Conservation (phyloP, 345 rosid species). For the Turritis glabra region DNA sequence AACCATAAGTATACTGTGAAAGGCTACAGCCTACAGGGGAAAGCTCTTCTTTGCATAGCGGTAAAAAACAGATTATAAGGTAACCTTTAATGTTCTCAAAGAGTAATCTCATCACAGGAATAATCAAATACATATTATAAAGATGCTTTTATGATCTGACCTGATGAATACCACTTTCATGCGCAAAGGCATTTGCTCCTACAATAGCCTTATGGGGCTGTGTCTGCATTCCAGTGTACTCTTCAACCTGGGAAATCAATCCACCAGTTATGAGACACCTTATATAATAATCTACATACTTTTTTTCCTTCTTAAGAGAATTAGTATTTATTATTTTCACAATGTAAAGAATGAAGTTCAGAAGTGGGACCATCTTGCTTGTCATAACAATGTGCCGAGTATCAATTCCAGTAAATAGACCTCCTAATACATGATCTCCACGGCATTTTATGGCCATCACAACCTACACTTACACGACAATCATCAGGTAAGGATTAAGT, state of each 20-base stretch:
- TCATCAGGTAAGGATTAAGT: not conserved
- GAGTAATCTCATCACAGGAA: not conserved
- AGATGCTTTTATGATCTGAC: slow-evolving; percentile 38
- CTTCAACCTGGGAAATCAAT: slow-evolving; percentile 67
- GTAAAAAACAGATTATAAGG: not conserved
- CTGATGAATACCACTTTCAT: slow-evolving; percentile 97
- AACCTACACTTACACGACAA: slow-evolving; percentile 47
- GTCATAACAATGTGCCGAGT: slow-evolving; percentile 81
- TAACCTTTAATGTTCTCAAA: not conserved
- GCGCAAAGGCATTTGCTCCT: slow-evolving; percentile 97
- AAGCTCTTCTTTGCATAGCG: not conserved
- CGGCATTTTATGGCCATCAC: slow-evolving; percentile 93
- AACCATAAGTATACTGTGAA: slow-evolving; percentile 2
- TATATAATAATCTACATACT: slow-evolving; percentile 3
- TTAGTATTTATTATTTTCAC: not conserved
- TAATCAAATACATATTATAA: not conserved
- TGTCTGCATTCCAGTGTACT: slow-evolving; percentile 78
- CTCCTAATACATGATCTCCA: slow-evolving; percentile 77
- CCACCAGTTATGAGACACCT: not conserved
- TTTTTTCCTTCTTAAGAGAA: not conserved
- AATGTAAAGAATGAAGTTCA: not conserved
- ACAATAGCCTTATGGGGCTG: slow-evolving; percentile 98
- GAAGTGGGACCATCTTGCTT: slow-evolving; percentile 83
- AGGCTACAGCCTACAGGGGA: slow-evolving; percentile 7
- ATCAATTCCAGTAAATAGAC: slow-evolving; percentile 75